phyloP scores from a whole-genome alignment of 768 basidiomycete species.

The Hydnum rufescens region DNA sequence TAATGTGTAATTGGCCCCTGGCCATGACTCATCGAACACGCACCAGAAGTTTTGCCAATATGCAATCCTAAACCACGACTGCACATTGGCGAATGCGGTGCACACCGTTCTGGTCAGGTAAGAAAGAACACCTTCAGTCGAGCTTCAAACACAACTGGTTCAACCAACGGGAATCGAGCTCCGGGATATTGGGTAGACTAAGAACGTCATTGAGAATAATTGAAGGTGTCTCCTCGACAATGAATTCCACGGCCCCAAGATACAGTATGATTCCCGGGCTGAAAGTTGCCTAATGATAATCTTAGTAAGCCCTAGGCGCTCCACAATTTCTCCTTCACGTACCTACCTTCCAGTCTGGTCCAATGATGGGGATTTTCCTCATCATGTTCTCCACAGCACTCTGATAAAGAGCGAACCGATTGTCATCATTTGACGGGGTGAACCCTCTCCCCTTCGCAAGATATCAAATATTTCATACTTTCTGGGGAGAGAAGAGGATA shows the following conservation, averaged over 20 bases:
- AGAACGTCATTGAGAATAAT: slow-evolving; percentile 55
- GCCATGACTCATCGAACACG: too few relatives aligned
- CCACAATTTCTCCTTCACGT: background rate
- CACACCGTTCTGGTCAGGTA: slow-evolving; percentile 38
- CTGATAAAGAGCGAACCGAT: slow-evolving; percentile 60
- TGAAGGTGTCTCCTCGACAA: slow-evolving; percentile 47
- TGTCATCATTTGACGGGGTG: slow-evolving; percentile 45
- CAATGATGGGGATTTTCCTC: slow-evolving; percentile 39
- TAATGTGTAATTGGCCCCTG: too few relatives aligned
- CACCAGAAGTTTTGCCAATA: slow-evolving; percentile 83
- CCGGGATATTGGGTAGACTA: slow-evolving; percentile 67
- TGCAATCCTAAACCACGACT: slow-evolving; percentile 86
- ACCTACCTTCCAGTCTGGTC: slow-evolving; percentile 52
- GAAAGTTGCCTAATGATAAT: slow-evolving; percentile 22
- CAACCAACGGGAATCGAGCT: slow-evolving; percentile 63
- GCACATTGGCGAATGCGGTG: slow-evolving; percentile 45
- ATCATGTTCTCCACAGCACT: slow-evolving; percentile 40
- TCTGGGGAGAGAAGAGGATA: slow-evolving; percentile 14
- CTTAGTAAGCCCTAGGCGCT: background rate
- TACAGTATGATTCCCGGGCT: slow-evolving; percentile 53
- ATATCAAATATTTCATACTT: slow-evolving; percentile 29
- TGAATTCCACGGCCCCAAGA: slow-evolving; percentile 45
- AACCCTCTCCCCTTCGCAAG: slow-evolving; percentile 44
- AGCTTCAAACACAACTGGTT: slow-evolving; percentile 68
- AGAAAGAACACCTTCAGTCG: slow-evolving; percentile 66